Evolutionary conservation across 257 asterid genomes (phyloP).

Genomic region (Scutellaria barbata): DNA sequence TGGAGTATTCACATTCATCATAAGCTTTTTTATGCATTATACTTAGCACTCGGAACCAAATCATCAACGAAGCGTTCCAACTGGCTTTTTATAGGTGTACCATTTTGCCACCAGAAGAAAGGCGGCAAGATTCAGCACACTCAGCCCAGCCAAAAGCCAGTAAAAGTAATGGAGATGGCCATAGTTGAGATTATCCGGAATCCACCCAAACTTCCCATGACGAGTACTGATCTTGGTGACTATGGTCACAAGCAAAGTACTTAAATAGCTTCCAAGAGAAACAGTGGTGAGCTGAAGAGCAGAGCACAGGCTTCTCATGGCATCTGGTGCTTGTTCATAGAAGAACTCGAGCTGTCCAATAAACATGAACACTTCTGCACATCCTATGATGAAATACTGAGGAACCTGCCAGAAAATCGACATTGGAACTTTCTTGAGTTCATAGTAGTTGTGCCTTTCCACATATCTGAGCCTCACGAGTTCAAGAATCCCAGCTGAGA

Average conservation of each 20-base stretch:
- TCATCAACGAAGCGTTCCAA: conserved; percentile 56
- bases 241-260: conserved; percentile 68
- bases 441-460: conserved; percentile 47
- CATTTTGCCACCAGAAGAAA: conserved; percentile 59
- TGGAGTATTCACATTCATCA: not conserved
- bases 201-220: conserved; percentile 65
- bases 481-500: conserved; percentile 65
- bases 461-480: conserved; percentile 56
- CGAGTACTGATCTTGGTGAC: conserved; percentile 57
- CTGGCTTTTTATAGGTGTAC: conserved; percentile 70
- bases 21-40: not conserved
- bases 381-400: conserved; percentile 70
- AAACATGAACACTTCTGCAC: conserved; percentile 77
- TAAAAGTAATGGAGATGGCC: conserved; percentile 69
- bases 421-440: conserved; percentile 46
- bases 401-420: conserved; percentile 81
- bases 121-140: conserved; percentile 58
- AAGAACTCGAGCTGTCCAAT: conserved; percentile 78
- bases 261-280: conserved; percentile 68
- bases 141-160: conserved; percentile 64
- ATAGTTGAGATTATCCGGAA: conserved; percentile 66
- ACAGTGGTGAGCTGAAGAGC: conserved; percentile 72
- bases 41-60: not conserved
- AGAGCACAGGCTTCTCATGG: conserved; percentile 70
- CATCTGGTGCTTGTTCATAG: conserved; percentile 81